Conservation (phyloP, 352 stramenopile genomes). For the Pythium chondricola region DNA sequence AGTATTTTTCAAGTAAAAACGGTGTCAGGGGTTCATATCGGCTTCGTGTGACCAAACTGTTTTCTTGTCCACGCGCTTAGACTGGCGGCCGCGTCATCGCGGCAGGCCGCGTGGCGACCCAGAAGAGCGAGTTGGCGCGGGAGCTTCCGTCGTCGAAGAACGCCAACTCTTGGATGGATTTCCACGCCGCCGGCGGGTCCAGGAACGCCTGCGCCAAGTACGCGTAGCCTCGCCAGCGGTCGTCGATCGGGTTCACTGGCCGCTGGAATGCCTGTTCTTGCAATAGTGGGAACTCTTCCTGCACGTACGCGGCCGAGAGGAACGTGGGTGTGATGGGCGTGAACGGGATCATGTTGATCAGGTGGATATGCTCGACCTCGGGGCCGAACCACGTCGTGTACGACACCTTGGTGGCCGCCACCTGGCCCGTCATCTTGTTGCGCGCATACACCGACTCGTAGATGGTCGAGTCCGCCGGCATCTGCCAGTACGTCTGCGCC, state of each 20-base stretch:
- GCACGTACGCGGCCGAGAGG: constrained; percentile 56
- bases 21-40: too few species aligned
- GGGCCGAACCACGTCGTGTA: constrained; percentile 87
- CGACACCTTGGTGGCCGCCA: constrained; percentile 71
- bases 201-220: constrained; percentile 83
- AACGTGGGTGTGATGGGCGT: constrained; percentile 80
- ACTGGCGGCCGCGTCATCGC: too few species aligned
- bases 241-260: constrained; percentile 48
- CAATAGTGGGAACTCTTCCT: constrained; percentile 76
- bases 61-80: too few species aligned
- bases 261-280: constrained; percentile 66
- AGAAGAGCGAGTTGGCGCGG: constrained; percentile 86
- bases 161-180: constrained; percentile 47
- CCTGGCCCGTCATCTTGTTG: constrained; percentile 84
- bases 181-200: constrained; percentile 62
- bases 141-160: constrained; percentile 87
- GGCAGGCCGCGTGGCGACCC: constrained; percentile 84
- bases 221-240: constrained; percentile 80
- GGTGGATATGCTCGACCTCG: constrained; percentile 80
- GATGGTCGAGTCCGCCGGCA: constrained; percentile 52
- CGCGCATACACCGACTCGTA: constrained; percentile 67
- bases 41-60: too few species aligned
- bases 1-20: too few species aligned
- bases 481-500: constrained; percentile 96
- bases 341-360: constrained; percentile 92